Conservation (phyloP, 805 yeast species). For the Suhomyces prunicola region DNA sequence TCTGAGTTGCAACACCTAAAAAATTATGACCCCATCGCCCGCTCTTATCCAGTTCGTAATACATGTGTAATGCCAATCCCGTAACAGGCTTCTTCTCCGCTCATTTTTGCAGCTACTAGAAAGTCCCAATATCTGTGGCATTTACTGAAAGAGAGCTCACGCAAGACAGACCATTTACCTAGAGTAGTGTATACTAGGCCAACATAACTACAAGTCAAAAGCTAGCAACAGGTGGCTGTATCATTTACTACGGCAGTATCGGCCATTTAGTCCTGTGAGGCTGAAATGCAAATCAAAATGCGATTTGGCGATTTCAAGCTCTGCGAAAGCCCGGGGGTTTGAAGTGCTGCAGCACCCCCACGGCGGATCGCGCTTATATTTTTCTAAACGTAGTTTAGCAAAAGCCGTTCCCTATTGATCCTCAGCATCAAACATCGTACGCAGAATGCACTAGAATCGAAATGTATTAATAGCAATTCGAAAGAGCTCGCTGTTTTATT, state of each 20-base stretch:
- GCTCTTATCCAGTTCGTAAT: not conserved
- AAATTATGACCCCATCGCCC: not conserved
- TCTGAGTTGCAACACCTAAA: not conserved
- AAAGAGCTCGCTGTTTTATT: not conserved
- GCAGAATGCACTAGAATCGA: not conserved
- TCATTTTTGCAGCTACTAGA: not conserved
- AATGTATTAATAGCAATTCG: not conserved
- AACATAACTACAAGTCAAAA: not conserved
- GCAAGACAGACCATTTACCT: not conserved
- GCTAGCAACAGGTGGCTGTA: not conserved
- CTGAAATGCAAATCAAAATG: not conserved
- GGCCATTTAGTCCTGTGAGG: not conserved
- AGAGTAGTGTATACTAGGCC: not conserved
- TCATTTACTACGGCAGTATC: not conserved
- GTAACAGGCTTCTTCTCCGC: not conserved
- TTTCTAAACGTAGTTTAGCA: not conserved
- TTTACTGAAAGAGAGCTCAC: not conserved
- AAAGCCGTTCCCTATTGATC: not conserved
- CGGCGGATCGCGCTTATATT: not conserved
- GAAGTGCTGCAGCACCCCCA: not conserved
- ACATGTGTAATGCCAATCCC: not conserved
- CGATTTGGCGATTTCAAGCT: not conserved
- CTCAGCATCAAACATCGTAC: not conserved
- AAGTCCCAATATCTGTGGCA: not conserved
- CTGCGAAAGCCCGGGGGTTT: not conserved